Conservation (phyloP, 208 protist species). For the Trypanosoma platydactyli region DNA sequence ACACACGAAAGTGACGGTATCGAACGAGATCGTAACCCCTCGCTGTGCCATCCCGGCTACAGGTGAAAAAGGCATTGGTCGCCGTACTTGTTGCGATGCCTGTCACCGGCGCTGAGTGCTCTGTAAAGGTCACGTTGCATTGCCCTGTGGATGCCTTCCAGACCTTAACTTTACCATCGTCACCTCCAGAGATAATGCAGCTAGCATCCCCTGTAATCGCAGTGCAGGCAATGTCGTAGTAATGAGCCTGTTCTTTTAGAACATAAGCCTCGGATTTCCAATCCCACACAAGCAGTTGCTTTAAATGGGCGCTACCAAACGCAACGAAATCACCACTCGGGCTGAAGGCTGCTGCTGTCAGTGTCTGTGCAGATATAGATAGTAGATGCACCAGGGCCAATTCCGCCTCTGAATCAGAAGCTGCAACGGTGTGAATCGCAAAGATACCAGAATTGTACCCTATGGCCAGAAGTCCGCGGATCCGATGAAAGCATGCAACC, state of each 20-base stretch:
- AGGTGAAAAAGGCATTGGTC: constrained; percentile 92
- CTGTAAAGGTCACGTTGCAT: constrained; percentile 93
- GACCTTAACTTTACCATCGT: constrained; percentile 94
- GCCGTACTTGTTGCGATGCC: constrained; percentile 76
- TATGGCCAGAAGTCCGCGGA: constrained; percentile 76
- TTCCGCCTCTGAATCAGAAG: constrained; percentile 25
- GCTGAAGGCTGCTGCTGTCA: constrained; percentile 86
- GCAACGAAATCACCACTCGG: constrained; percentile 85
- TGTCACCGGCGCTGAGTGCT: constrained; percentile 85
- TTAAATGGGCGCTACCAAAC: constrained; percentile 86
- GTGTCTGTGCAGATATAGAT: constrained; percentile 89
- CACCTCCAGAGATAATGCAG: constrained; percentile 88
- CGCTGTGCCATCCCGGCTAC: constrained; percentile 90
- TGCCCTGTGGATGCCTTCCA: constrained; percentile 90
- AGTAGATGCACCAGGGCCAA: constrained; percentile 84
- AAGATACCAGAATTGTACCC: constrained; percentile 92
- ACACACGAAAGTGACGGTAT: constrained; percentile 91
- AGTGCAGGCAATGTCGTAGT: constrained; percentile 88
- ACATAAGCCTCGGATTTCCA: constrained; percentile 93
- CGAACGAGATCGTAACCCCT: constrained; percentile 91
- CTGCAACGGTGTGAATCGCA: constrained; percentile 73
- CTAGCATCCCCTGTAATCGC: constrained; percentile 89
- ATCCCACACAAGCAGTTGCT: constrained; percentile 94
- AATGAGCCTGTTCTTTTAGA: constrained; percentile 93
- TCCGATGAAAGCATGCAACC: constrained; percentile 74